Evolutionary conservation across 805 yeast species (phyloP).

Genomic region (Spathaspora sp.): DNA sequence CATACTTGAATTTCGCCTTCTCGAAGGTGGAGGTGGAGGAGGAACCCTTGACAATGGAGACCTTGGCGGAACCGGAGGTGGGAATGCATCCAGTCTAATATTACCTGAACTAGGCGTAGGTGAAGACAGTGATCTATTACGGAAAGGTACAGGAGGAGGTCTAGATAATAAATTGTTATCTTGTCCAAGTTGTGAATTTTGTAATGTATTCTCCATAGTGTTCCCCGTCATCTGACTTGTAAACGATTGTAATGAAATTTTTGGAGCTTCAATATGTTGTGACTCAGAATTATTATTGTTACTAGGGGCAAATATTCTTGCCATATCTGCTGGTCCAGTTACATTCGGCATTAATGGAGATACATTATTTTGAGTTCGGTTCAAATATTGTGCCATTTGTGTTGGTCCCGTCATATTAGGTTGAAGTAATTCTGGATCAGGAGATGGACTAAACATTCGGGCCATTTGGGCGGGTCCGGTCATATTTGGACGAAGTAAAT

Average conservation of each 20-base stretch:
- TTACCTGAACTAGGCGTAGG: not conserved
- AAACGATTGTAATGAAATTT: slow-evolving; percentile 35
- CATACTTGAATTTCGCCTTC: slow-evolving; percentile 19
- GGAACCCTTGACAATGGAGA: slow-evolving; percentile 29
- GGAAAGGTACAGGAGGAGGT: slow-evolving; percentile 25
- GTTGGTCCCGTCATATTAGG: slow-evolving; percentile 46
- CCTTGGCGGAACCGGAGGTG: slow-evolving; percentile 22
- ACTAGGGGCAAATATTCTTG: slow-evolving; percentile 22
- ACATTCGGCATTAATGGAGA: slow-evolving; percentile 22
- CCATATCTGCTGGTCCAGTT: slow-evolving; percentile 35
- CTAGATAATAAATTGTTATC: slow-evolving; percentile 2
- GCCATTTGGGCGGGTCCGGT: slow-evolving; percentile 46
- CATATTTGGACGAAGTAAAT: slow-evolving; percentile 35
- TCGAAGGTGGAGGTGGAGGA: slow-evolving; percentile 42
- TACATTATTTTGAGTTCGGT: slow-evolving; percentile 9
- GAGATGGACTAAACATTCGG: slow-evolving; percentile 21
- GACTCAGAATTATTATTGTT: slow-evolving; percentile 4
- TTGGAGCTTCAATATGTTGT: slow-evolving; percentile 16
- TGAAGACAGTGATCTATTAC: slow-evolving; percentile 14
- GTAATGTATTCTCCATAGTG: slow-evolving; percentile 30
- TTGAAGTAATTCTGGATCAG: slow-evolving; percentile 19
- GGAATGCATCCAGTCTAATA: slow-evolving; percentile 1
- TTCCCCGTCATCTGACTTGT: slow-evolving; percentile 40
- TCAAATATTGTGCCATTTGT: slow-evolving; percentile 28
- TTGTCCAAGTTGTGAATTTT: slow-evolving; percentile 22